phyloP scores from a whole-genome alignment of 768 basidiomycete species.

The Cystofilobasidium macerans region DNA sequence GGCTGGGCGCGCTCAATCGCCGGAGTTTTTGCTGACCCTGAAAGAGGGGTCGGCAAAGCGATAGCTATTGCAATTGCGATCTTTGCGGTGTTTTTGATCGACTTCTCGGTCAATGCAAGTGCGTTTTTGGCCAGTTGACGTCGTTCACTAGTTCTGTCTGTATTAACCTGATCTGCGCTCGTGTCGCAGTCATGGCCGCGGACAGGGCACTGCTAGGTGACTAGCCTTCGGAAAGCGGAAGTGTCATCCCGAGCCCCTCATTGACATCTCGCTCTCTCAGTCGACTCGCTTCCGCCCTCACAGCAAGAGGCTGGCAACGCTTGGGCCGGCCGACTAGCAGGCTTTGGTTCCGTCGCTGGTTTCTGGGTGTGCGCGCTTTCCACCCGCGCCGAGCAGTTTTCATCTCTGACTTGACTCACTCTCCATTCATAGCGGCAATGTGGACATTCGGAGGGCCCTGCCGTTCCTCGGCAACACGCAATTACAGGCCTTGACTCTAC shows the following conservation, averaged over 20 bases:
- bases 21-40: constrained; percentile 38
- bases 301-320: constrained; percentile 79
- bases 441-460: constrained; percentile 58
- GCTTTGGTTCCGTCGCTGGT: constrained; percentile 70
- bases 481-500: constrained; percentile 64
- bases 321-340: constrained; percentile 90
- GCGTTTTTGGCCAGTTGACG: neutral
- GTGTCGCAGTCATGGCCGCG: constrained; percentile 61
- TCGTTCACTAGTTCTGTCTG: too few species aligned
- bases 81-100: constrained; percentile 54
- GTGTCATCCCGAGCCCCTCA: neutral
- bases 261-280: constrained; percentile 32
- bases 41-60: constrained; percentile 39
- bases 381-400: constrained; percentile 5
- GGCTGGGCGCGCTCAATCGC: constrained; percentile 70
- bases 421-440: constrained; percentile 53
- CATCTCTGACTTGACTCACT: neutral
- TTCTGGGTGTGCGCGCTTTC: constrained; percentile 64
- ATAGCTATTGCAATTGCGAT: constrained; percentile 71
- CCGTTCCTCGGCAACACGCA: constrained; percentile 71
- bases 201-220: constrained; percentile 64
- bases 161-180: neutral
- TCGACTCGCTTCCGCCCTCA: constrained; percentile 65
- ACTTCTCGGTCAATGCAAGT: constrained; percentile 43
- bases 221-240: neutral